These are phyloP conservation scores for Spergularia marina DNA, from an alignment of 148 eudicot species.

Conservation along the genomic window DNA sequence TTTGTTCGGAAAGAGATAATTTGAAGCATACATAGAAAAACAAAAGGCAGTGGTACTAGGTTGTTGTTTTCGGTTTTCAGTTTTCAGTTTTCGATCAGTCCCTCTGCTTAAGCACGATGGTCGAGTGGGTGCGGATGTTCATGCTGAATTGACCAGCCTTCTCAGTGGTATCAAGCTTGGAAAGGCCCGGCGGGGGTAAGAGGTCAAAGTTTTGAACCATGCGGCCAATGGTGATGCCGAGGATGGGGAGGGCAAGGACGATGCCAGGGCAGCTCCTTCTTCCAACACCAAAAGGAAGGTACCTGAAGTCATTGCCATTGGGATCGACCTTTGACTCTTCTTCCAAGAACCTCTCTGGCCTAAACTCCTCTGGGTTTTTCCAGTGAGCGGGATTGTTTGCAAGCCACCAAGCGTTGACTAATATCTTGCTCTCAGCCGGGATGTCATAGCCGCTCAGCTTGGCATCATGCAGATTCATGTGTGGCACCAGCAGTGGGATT, in stretches of 20 bases:
- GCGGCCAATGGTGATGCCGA: slow-evolving; percentile 74
- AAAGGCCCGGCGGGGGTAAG: slow-evolving; percentile 71
- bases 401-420: slow-evolving; percentile 85
- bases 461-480: slow-evolving; percentile 85
- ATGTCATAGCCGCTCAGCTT: slow-evolving; percentile 67
- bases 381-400: slow-evolving; percentile 81
- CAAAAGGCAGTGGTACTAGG: too few relatives aligned
- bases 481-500: slow-evolving; percentile 76
- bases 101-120: slow-evolving; percentile 60
- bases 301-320: slow-evolving; percentile 77
- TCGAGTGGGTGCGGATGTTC: slow-evolving; percentile 66
- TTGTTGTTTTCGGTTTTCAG: too few relatives aligned
- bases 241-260: slow-evolving; percentile 72
- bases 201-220: slow-evolving; percentile 80
- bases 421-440: slow-evolving; percentile 80
- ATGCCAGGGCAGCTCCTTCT: slow-evolving; percentile 92
- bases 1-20: neutral
- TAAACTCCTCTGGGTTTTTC: slow-evolving; percentile 80
- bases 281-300: slow-evolving; percentile 77
- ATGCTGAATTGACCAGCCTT: slow-evolving; percentile 75
- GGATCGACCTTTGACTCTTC: slow-evolving; percentile 82
- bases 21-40: too few relatives aligned
- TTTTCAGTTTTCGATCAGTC: too few relatives aligned
- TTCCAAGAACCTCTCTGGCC: slow-evolving; percentile 86
- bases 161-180: slow-evolving; percentile 66